Conservation (phyloP, 164 flowering plant genomes). For the Santalum album region DNA sequence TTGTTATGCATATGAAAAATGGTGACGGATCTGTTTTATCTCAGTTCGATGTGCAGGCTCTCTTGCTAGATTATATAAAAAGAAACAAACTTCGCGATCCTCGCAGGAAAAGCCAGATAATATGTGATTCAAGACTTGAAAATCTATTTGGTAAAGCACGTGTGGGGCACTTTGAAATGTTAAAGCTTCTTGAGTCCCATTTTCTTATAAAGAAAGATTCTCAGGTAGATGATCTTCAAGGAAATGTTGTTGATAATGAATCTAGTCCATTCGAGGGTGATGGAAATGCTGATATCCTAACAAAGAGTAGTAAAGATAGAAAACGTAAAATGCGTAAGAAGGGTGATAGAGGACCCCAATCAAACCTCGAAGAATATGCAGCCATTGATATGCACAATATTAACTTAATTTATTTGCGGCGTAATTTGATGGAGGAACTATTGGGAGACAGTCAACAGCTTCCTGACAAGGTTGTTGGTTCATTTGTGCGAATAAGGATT, state of each 20-base stretch:
- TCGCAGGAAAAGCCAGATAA: constrained; percentile 70
- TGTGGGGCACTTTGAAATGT: constrained; percentile 96
- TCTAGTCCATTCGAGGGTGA: constrained; percentile 47
- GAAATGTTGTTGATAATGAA: constrained; percentile 56
- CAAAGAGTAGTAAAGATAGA: constrained; percentile 43
- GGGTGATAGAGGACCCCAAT: constrained; percentile 41
- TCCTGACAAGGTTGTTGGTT: constrained; percentile 65
- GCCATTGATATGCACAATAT: constrained; percentile 91
- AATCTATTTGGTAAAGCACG: constrained; percentile 76
- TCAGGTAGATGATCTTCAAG: constrained; percentile 51
- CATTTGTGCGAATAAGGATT: constrained; percentile 85
- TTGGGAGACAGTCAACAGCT: constrained; percentile 63
- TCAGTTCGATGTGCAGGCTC: constrained; percentile 79
- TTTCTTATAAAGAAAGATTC: constrained; percentile 57
- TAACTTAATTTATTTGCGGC: constrained; percentile 67
- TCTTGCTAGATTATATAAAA: constrained; percentile 77
- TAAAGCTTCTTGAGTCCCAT: constrained; percentile 88
- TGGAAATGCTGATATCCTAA: constrained; percentile 30
- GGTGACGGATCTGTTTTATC: constrained; percentile 67
- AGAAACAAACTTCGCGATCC: constrained; percentile 88
- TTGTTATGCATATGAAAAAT: constrained; percentile 80
- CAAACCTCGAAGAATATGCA: constrained; percentile 82
- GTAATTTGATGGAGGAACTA: constrained; percentile 73
- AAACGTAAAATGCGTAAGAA: constrained; percentile 60
- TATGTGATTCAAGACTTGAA: constrained; percentile 78